Conservation (phyloP, 495 filamentous ascomycete genomes). For the Talaromyces nanjingensis region DNA sequence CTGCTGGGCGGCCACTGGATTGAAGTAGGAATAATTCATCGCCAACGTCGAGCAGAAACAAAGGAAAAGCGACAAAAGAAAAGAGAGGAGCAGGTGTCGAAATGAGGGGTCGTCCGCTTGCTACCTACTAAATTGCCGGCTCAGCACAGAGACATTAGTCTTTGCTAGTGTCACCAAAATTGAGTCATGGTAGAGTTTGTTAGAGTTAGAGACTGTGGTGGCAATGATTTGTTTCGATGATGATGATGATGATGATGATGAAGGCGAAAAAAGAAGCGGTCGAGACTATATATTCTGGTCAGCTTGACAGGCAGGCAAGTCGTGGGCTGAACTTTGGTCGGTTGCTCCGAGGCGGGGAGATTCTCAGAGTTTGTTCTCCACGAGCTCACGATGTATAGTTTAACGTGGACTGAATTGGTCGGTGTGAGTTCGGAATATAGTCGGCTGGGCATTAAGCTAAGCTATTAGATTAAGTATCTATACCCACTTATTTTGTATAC, state of each 20-base stretch:
- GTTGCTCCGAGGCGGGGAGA: too few relatives aligned
- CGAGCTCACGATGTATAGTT: too few relatives aligned
- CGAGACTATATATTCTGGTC: background rate
- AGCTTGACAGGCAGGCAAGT: too few relatives aligned
- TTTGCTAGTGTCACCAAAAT: background rate
- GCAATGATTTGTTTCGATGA: background rate
- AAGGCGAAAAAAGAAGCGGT: background rate
- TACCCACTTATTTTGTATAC: too few relatives aligned
- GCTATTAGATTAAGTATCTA: too few relatives aligned
- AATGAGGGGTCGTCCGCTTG: background rate
- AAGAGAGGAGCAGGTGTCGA: background rate
- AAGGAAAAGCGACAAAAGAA: background rate
- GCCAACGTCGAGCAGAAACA: slow-evolving; percentile 1
- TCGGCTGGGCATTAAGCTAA: too few relatives aligned
- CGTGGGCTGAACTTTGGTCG: too few relatives aligned
- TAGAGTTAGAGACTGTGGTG: background rate
- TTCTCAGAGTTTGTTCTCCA: too few relatives aligned
- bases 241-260: background rate
- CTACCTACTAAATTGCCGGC: background rate
- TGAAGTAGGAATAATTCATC: slow-evolving; percentile 39
- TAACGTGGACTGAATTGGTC: too few relatives aligned
- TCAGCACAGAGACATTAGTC: background rate
- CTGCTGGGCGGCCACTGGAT: slow-evolving; percentile 22
- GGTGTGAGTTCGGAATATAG: too few relatives aligned
- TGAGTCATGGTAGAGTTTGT: background rate